Evolutionary conservation across 805 yeast species (phyloP).

Genomic region (Candida sakaeoensis): DNA sequence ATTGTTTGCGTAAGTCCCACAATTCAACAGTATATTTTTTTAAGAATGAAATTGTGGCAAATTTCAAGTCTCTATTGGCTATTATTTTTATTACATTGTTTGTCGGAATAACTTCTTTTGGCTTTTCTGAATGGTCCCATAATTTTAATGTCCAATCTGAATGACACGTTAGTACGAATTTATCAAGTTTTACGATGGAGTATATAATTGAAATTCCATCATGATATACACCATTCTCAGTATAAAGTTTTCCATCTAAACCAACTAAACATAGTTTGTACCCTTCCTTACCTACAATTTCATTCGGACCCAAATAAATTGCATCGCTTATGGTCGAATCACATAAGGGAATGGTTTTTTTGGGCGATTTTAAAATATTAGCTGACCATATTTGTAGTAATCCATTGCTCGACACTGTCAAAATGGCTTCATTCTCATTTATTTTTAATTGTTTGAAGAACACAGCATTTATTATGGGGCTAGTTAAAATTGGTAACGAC

Average conservation of each 20-base stretch:
- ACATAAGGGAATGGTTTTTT: conserved; percentile 2
- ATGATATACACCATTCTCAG: background rate
- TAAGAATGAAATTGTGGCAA: conserved; percentile 22
- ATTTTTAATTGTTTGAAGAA: conserved; percentile 19
- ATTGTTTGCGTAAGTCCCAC: conserved; percentile 25
- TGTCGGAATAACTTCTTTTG: conserved; percentile 17
- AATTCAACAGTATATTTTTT: conserved; percentile 18
- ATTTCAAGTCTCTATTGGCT: conserved; percentile 18
- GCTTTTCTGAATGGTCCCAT: conserved; percentile 14
- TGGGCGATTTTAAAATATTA: conserved; percentile 29
- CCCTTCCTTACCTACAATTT: conserved; percentile 2
- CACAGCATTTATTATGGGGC: conserved; percentile 10
- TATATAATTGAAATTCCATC: background rate
- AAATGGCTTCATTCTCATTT: conserved; percentile 18
- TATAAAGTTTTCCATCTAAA: conserved; percentile 3
- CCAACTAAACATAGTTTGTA: conserved; percentile 2
- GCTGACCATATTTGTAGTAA: conserved; percentile 32
- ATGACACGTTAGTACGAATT: conserved; percentile 16
- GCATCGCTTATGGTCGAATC: background rate
- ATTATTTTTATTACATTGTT: conserved; percentile 16
- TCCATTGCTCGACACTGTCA: conserved; percentile 24
- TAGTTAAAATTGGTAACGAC: conserved; percentile 8
- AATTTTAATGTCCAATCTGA: conserved; percentile 22
- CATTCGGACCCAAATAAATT: conserved; percentile 1
- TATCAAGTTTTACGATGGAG: conserved; percentile 1